These are phyloP conservation scores for Solanum pennellii DNA, from an alignment of 257 asterid genomes.

Conservation along the genomic window DNA sequence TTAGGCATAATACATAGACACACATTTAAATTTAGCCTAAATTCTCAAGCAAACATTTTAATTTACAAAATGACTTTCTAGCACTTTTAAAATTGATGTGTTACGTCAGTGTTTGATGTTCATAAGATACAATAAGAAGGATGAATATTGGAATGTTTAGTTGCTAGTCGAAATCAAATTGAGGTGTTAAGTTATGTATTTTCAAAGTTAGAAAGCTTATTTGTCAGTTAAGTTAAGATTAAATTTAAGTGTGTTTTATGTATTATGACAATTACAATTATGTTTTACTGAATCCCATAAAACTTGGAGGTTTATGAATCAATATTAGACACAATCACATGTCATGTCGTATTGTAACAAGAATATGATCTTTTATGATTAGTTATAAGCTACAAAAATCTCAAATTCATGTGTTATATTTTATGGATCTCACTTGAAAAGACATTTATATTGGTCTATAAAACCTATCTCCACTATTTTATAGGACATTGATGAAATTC, in stretches of 20 bases:
- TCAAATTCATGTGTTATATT: not conserved
- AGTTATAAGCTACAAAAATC: not conserved
- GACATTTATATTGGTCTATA: not conserved
- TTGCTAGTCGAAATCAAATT: not conserved
- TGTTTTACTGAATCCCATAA: not conserved
- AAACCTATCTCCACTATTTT: not conserved
- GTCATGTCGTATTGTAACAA: not conserved
- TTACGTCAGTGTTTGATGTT: too few species aligned
- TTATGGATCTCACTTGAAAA: not conserved
- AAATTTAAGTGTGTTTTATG: not conserved
- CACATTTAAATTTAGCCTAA: not conserved
- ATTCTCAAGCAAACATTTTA: not conserved
- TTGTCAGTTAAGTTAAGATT: fast-evolving
- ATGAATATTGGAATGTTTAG: too few species aligned
- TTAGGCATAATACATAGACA: not conserved
- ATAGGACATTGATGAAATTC: not conserved
- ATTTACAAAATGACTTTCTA: too few species aligned
- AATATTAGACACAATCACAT: not conserved
- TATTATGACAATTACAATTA: not conserved
- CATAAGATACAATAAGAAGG: not conserved
- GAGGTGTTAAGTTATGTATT: not conserved
- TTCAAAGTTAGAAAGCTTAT: not conserved
- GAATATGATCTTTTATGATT: not conserved
- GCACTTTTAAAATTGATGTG: not conserved
- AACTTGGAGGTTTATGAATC: not conserved